phyloP scores from a whole-genome alignment of 805 yeast species.

The Saccharomycopsis sp. region DNA sequence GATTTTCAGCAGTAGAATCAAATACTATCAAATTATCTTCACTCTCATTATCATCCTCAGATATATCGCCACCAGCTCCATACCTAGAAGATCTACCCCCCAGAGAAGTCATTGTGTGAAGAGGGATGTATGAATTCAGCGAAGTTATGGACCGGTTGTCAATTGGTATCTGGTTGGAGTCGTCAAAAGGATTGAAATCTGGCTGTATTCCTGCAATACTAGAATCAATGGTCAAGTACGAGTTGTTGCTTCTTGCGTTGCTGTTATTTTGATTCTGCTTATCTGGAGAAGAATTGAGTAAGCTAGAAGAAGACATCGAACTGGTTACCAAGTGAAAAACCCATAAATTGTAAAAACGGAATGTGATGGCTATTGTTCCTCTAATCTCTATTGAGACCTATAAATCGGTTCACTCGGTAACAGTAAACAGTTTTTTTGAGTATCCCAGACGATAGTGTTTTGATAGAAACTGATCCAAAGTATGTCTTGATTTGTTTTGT shows the following conservation, averaged over 20 bases:
- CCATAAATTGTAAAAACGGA: no score
- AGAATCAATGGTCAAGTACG: conserved; percentile 17
- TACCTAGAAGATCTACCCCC: conserved; percentile 1
- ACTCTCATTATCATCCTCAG: conserved; percentile 6
- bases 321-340: background rate
- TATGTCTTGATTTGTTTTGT: no score
- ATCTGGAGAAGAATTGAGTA: background rate
- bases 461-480: no score
- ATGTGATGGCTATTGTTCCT: no score
- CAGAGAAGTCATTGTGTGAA: conserved; percentile 17
- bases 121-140: conserved; percentile 18
- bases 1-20: background rate
- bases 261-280: background rate
- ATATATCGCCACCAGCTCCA: background rate
- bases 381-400: no score
- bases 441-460: no score
- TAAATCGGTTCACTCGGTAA: no score
- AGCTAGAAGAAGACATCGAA: conserved; percentile 2
- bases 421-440: no score
- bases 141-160: conserved; percentile 10
- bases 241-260: conserved; percentile 2
- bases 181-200: conserved; percentile 21
- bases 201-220: conserved; percentile 21
- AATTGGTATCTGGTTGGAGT: background rate
- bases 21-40: conserved; percentile 14